Conservation (phyloP, 768 basidiomycete species). For the Suillus bovinus region DNA sequence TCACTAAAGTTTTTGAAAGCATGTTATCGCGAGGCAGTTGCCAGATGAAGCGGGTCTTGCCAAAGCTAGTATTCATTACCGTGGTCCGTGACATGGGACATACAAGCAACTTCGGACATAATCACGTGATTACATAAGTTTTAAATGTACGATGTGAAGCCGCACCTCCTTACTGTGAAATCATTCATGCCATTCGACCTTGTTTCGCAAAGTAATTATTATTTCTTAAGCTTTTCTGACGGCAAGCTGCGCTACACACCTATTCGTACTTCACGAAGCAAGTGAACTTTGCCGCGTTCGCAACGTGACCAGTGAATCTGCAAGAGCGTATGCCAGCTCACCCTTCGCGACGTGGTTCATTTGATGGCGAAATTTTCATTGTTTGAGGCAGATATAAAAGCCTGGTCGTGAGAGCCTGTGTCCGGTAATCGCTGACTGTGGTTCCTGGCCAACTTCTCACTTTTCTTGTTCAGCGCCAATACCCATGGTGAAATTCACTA, state of each 20-base stretch:
- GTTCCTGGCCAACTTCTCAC: background rate
- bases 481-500: slow-evolving; percentile 64
- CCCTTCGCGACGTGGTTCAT: background rate
- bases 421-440: background rate
- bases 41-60: no score
- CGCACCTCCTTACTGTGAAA: no score
- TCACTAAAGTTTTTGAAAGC: background rate
- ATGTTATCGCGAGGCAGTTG: no score
- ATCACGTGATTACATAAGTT: no score
- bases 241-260: background rate
- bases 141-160: no score
- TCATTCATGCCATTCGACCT: no score
- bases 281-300: slow-evolving; percentile 1
- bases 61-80: no score
- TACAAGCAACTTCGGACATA: no score
- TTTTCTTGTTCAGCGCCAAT: background rate
- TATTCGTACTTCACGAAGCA: background rate
- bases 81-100: no score
- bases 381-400: background rate
- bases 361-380: background rate
- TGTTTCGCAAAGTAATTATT: no score
- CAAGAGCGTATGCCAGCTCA: background rate
- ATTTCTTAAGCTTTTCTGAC: background rate
- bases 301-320: slow-evolving; percentile 5
- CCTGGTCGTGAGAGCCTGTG: background rate